phyloP scores from a whole-genome alignment of 148 eudicot species.

The Rhododendron molle region DNA sequence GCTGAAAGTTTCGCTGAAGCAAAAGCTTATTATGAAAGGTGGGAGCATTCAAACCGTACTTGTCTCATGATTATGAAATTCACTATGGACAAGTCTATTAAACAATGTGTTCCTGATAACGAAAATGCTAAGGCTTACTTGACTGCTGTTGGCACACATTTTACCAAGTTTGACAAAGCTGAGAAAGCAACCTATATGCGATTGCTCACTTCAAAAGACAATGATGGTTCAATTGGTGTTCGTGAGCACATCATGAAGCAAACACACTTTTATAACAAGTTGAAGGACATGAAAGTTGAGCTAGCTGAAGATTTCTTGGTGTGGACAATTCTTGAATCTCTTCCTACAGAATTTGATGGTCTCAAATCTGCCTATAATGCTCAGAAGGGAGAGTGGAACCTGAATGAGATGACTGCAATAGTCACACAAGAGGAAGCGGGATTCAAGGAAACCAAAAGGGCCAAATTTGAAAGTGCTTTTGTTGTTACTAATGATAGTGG shows the following conservation, averaged over 20 bases:
- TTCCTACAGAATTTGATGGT: neutral
- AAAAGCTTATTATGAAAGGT: neutral
- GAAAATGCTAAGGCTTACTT: neutral
- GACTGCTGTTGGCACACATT: neutral
- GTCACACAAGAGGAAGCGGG: neutral
- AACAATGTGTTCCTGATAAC: neutral
- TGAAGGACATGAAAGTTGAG: neutral
- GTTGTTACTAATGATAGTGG: too few species aligned
- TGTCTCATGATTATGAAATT: neutral
- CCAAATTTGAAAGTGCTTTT: neutral
- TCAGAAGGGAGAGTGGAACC: neutral
- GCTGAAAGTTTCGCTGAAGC: neutral
- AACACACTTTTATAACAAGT: neutral
- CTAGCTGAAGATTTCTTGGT: neutral
- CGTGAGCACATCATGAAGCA: neutral
- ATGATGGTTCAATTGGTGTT: neutral
- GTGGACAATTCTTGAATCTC: neutral
- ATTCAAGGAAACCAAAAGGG: neutral
- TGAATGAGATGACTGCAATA: neutral
- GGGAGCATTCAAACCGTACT: neutral
- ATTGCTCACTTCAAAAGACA: neutral
- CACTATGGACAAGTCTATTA: neutral
- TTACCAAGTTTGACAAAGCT: neutral
- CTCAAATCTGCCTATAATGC: neutral
- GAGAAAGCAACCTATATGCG: neutral